Percentiles rank a stretch among this genome's conserved stretches.
phyloP scores from a whole-genome alignment of 2,329 filamentous ascomycete species.

The Paecilomyces fulvus region DNA sequence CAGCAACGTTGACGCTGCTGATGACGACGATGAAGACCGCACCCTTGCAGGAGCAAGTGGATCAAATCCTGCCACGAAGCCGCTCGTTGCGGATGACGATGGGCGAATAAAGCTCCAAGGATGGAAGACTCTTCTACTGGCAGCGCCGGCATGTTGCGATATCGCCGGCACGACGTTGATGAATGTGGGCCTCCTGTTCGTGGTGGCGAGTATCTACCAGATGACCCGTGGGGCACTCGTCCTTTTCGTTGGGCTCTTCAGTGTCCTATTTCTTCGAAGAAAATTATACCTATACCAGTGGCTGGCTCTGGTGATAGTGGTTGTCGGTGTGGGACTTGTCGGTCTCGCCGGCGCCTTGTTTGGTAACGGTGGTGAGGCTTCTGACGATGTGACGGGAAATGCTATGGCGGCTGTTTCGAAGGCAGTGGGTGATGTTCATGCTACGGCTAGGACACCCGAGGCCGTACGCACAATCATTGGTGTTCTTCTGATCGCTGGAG shows the following conservation, averaged over 20 bases:
- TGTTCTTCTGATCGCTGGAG: constrained; percentile 81
- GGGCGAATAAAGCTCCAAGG: constrained; percentile 57
- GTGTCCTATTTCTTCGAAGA: constrained; percentile 77
- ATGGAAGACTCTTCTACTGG: constrained; percentile 63
- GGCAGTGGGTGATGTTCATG: constrained; percentile 34
- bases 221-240: constrained; percentile 96
- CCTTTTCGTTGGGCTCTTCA: constrained; percentile 91
- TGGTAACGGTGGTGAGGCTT: constrained; percentile 48
- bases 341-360: constrained; percentile 81
- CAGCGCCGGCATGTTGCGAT: constrained; percentile 83
- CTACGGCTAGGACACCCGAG: constrained; percentile 41
- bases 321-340: constrained; percentile 79
- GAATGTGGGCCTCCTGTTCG: constrained; percentile 90
- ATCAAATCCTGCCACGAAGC: constrained; percentile 44
- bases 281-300: constrained; percentile 84
- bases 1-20: constrained; percentile 40
- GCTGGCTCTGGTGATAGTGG: constrained; percentile 77
- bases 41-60: constrained; percentile 34
- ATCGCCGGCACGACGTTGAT: constrained; percentile 93
- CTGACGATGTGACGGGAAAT: constrained; percentile 24
- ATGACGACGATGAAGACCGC: constrained; percentile 37
- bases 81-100: constrained; percentile 45
- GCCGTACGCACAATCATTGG: constrained; percentile 68
- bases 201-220: constrained; percentile 94
- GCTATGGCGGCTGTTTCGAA: constrained; percentile 23